A percentile compares a stretch with the other conserved stretches of the same genome.
These are phyloP conservation scores for Phialophora chinensis DNA, from an alignment of 2,329 filamentous ascomycete genomes.

Conservation along the genomic window DNA sequence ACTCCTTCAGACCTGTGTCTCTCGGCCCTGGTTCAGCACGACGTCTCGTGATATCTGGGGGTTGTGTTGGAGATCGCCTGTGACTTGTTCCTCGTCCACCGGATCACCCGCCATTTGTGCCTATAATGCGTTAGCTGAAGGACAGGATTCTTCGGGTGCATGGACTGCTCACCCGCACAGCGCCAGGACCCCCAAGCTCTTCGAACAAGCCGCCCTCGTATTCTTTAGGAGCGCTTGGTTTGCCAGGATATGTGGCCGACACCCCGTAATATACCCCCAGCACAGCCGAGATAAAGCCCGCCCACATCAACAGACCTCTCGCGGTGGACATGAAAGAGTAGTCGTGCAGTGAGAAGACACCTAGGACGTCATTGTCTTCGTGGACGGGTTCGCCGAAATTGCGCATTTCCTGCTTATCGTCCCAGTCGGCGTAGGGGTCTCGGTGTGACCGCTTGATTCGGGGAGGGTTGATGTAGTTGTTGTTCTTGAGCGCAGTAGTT, in stretches of 20 bases:
- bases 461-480: conserved; percentile 56
- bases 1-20: neutral
- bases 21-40: conserved; percentile 9
- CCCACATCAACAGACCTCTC: conserved; percentile 72
- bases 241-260: conserved; percentile 73
- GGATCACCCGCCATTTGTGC: conserved; percentile 29
- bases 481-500: conserved; percentile 46
- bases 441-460: conserved; percentile 85
- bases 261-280: conserved; percentile 71
- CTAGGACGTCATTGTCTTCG: conserved; percentile 92
- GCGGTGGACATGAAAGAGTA: conserved; percentile 82
- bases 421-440: conserved; percentile 92
- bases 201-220: conserved; percentile 72
- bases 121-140: conserved; percentile 23
- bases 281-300: conserved; percentile 68
- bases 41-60: conserved; percentile 5
- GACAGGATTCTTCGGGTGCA: neutral
- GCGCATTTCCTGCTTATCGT: conserved; percentile 95
- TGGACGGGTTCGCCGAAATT: conserved; percentile 97
- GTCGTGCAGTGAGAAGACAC: conserved; percentile 85
- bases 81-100: conserved; percentile 13
- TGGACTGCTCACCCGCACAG: conserved; percentile 65
- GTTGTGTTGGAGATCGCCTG: conserved; percentile 7
- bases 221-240: conserved; percentile 69
- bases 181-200: conserved; percentile 74